These are phyloP conservation scores for Calonectria pseudoturangicola DNA, from an alignment of 2,329 filamentous ascomycete genomes.

Conservation along the genomic window DNA sequence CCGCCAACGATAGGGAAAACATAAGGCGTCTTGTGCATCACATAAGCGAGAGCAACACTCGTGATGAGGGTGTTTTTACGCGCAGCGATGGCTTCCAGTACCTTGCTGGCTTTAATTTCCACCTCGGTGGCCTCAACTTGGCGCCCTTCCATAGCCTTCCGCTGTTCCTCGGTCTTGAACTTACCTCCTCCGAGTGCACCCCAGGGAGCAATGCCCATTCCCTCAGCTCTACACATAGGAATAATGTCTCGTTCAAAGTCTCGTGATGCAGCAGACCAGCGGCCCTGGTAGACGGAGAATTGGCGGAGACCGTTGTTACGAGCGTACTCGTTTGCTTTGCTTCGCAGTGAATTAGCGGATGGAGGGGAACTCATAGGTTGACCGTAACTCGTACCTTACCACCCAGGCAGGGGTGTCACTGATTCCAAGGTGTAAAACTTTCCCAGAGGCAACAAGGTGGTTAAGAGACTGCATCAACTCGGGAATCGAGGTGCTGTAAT, in stretches of 20 bases:
- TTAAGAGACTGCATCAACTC: constrained; percentile 83
- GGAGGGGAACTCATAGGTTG: neutral
- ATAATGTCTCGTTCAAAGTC: constrained; percentile 67
- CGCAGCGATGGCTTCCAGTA: constrained; percentile 69
- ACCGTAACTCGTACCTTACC: constrained; percentile 63
- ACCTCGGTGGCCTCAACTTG: constrained; percentile 66
- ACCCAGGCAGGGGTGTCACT: constrained; percentile 83
- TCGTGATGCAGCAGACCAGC: constrained; percentile 62
- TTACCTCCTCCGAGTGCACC: constrained; percentile 71
- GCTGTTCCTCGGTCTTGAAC: constrained; percentile 64
- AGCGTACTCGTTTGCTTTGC: constrained; percentile 81
- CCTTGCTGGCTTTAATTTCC: constrained; percentile 70
- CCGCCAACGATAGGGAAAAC: constrained; percentile 85
- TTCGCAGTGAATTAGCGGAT: constrained; percentile 49
- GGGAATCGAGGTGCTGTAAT: constrained; percentile 78
- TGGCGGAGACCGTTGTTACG: constrained; percentile 80
- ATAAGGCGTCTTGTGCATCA: constrained; percentile 82
- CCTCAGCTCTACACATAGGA: constrained; percentile 65
- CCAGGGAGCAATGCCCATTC: constrained; percentile 76
- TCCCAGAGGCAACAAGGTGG: constrained; percentile 74
- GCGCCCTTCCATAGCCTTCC: constrained; percentile 60
- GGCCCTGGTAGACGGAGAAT: constrained; percentile 73
- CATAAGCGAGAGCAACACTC: constrained; percentile 80
- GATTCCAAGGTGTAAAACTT: constrained; percentile 80
- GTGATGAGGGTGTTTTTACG: constrained; percentile 66